phyloP scores from a whole-genome alignment of 495 filamentous ascomycete genomes.

The Hypoxylon fuscum region DNA sequence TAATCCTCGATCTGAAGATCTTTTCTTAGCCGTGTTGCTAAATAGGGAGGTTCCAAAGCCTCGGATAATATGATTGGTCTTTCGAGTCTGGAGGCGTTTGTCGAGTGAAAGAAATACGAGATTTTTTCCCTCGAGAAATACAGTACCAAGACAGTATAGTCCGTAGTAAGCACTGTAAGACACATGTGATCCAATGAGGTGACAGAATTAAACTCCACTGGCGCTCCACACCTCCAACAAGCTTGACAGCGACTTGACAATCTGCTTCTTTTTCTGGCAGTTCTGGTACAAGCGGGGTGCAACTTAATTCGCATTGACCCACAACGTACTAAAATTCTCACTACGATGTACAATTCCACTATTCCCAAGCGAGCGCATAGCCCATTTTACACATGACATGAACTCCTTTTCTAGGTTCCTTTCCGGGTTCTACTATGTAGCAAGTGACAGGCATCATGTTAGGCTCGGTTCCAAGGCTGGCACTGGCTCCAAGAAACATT shows the following conservation, averaged over 20 bases:
- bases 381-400: background rate
- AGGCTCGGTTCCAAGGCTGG: too few relatives aligned
- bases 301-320: constrained; percentile 29
- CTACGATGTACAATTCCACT: constrained; percentile 3
- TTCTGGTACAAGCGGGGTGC: constrained; percentile 16
- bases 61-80: background rate
- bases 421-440: too few relatives aligned
- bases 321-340: too few relatives aligned
- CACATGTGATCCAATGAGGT: constrained; percentile 15
- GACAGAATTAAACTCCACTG: background rate
- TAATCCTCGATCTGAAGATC: constrained; percentile 1
- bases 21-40: constrained; percentile 1
- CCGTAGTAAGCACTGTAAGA: constrained; percentile 17
- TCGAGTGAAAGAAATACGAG: constrained; percentile 25
- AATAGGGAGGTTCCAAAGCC: constrained; percentile 8
- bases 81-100: background rate
- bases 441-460: background rate
- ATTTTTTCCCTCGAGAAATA: constrained; percentile 7
- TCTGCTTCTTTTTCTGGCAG: constrained; percentile 17
- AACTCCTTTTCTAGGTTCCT: background rate
- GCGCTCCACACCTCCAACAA: constrained; percentile 3
- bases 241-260: constrained; percentile 12
- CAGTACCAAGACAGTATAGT: background rate
- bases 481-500: too few relatives aligned
- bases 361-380: constrained; percentile 23